Conservation (phyloP, 1,284 basidiomycete genomes). For the Somion occarium region DNA sequence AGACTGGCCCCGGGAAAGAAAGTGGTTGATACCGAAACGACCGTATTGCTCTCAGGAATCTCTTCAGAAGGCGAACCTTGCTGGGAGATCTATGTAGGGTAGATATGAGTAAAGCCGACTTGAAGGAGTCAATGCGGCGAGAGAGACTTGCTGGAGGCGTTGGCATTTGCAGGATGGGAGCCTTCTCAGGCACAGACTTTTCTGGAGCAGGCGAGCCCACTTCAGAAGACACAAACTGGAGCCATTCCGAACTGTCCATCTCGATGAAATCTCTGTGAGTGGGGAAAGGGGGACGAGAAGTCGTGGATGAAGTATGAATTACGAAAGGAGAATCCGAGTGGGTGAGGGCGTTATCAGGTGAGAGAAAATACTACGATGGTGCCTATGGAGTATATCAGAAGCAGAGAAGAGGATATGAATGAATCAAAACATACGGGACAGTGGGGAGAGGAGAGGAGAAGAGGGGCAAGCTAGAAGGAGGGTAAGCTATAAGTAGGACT, state of each 20-base stretch:
- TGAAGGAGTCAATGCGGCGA: background rate
- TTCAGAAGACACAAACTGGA: conserved; percentile 56
- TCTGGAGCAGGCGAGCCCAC: conserved; percentile 31
- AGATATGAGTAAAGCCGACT: background rate
- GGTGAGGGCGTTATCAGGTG: background rate
- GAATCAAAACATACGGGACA: background rate
- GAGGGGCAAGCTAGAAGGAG: background rate
- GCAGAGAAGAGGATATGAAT: background rate
- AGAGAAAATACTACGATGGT: background rate
- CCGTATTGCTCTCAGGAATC: conserved; percentile 29
- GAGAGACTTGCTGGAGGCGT: conserved; percentile 57
- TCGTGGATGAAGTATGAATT: background rate
- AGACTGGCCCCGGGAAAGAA: conserved; percentile 68
- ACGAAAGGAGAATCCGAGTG: too few relatives aligned
- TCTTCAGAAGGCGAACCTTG: conserved; percentile 31
- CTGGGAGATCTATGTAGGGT: conserved; percentile 25
- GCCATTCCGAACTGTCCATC: conserved; percentile 51
- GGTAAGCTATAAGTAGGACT: background rate
- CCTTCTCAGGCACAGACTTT: conserved; percentile 29
- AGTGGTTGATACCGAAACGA: conserved; percentile 75
- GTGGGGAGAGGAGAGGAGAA: conserved; percentile 2
- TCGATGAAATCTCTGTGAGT: background rate
- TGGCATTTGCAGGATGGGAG: conserved; percentile 41
- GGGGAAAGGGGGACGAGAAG: conserved; percentile 1
- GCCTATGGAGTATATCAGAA: background rate